Evolutionary conservation across 257 asterid species (phyloP).

Genomic region (Cordia subcordata): DNA sequence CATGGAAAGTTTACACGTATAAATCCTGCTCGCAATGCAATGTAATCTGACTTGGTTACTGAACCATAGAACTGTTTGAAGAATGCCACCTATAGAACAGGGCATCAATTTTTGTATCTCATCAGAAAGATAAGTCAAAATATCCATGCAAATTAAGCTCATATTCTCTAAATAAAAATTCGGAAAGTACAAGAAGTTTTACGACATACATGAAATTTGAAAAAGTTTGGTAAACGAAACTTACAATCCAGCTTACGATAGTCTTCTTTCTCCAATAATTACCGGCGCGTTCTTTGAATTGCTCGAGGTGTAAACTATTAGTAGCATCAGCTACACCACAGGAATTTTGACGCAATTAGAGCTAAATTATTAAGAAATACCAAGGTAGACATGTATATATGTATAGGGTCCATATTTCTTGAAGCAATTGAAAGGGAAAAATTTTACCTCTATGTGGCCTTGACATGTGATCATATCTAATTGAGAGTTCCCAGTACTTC

Average conservation of each 20-base stretch:
- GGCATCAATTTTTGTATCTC: background rate
- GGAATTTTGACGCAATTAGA: background rate
- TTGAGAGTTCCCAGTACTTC: constrained; percentile 70
- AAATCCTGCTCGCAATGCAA: constrained; percentile 73
- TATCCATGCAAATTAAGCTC: background rate
- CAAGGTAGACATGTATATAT: no score
- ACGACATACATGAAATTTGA: background rate
- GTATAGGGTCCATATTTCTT: no score
- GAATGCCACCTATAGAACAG: constrained; percentile 54
- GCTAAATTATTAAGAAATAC: background rate
- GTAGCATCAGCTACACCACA: constrained; percentile 15
- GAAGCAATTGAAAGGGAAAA: background rate
- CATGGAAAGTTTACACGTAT: constrained; percentile 47
- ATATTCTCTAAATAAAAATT: background rate
- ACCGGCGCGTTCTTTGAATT: constrained; percentile 56
- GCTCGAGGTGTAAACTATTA: constrained; percentile 26
- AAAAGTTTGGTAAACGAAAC: constrained; percentile 2
- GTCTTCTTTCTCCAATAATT: constrained; percentile 64
- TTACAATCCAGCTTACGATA: constrained; percentile 71
- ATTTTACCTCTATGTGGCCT: constrained; percentile 31
- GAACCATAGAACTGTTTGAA: constrained; percentile 86
- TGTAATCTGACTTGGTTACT: constrained; percentile 74
- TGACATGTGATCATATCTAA: constrained; percentile 25
- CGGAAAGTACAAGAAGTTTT: background rate
- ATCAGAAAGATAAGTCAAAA: background rate